Evolutionary conservation across 768 basidiomycete genomes (phyloP), one percentile per base, ranked within the genome.

Genomic region (Kwoniella botswanensis): DNA sequence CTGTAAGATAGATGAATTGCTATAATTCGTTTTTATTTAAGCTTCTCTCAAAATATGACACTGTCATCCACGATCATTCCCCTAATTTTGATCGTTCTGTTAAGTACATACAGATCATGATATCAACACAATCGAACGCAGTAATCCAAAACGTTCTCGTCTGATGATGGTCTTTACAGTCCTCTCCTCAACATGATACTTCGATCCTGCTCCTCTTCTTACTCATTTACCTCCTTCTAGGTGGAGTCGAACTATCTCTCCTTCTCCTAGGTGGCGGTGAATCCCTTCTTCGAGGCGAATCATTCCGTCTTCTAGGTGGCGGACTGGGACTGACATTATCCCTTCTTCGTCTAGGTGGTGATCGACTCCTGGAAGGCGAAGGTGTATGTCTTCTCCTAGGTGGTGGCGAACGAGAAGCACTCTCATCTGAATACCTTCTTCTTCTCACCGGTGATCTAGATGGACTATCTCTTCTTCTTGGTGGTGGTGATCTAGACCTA

Each of bases 261-360:
- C 70, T 17, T 58, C 65, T 55, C 21, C 63, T 65, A 42, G 53
- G 50, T 18, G 67, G 69, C 59, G 71, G 79, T 56, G 74, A 64
- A 58, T 59, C 6, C 35, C 35, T 35, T 35, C 35, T 0, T 35
- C 35, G 35, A 35, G 35, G 57, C 15, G 57, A 63, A 56, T 35
- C 73, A 65, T 61, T 59, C 70, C 58, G 73, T 73, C 11, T 53
- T 76, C 72, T 24, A 79, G 54, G 76, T 12, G 74, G 74, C 13
- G 74, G 75, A 22, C 72, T 68, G n/a, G 73, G 71, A 5, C 35
- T 35, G 76, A 72, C 42, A 65, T 55, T 17, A 22, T 62, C 22
- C 58, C 26, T 59, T 35, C 15, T 59, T 22, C 60, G 52, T 35
- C 52, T 65, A 18, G 53, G 46, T 7, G 61, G 69, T 62, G 68